Conservation (phyloP, 805 yeast species). For the Candida insectorum region DNA sequence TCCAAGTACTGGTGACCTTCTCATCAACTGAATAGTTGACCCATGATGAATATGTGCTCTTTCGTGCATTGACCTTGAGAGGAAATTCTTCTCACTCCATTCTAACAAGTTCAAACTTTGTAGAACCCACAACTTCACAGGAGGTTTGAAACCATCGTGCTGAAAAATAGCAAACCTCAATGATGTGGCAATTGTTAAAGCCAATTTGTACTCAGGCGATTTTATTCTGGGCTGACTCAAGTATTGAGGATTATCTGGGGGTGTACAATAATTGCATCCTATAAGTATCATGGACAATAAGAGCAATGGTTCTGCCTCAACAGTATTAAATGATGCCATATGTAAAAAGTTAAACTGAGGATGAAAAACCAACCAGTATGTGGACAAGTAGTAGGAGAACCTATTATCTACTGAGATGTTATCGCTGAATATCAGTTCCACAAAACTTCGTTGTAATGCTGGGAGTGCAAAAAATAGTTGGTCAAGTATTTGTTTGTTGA, state of each 20-base stretch:
- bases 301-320: constrained; percentile 45
- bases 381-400: constrained; percentile 32
- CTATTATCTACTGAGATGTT: constrained; percentile 24
- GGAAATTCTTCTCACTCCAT: constrained; percentile 71
- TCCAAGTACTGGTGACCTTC: constrained; percentile 74
- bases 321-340: constrained; percentile 53
- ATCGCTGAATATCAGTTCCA: constrained; percentile 25
- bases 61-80: constrained; percentile 70
- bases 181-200: constrained; percentile 50
- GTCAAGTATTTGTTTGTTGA: constrained; percentile 36
- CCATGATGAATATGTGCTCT: constrained; percentile 86
- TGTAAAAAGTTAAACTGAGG: constrained; percentile 60
- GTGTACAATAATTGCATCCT: constrained; percentile 47
- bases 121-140: constrained; percentile 71
- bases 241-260: constrained; percentile 8
- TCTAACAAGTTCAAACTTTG: constrained; percentile 75
- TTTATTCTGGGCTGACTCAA: constrained; percentile 13
- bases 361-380: constrained; percentile 59
- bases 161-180: constrained; percentile 69
- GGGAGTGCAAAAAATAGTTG: constrained; percentile 29
- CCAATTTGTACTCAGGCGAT: constrained; percentile 39
- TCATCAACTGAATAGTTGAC: constrained; percentile 71
- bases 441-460: constrained; percentile 17
- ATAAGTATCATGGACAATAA: constrained; percentile 53
- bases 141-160: constrained; percentile 70